Percentiles rank a stretch among this genome's conserved stretches.
These are phyloP conservation scores for Dichomitus squalens DNA, from an alignment of 1,284 basidiomycete genomes.

Conservation along the genomic window DNA sequence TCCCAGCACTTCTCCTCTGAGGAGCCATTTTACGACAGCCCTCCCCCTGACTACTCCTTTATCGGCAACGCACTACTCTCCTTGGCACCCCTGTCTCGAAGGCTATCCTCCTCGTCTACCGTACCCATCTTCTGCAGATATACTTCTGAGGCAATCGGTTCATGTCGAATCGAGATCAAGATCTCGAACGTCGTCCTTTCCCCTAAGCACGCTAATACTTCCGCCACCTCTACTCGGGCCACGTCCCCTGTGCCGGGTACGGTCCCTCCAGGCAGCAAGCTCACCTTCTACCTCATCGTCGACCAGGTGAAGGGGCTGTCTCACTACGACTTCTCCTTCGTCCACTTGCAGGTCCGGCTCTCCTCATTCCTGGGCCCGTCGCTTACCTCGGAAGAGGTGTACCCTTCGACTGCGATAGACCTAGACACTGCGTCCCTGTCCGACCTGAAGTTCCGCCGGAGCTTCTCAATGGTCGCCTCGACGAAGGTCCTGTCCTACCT, in stretches of 20 bases:
- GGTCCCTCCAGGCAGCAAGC: conserved; percentile 72
- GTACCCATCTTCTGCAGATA: conserved; percentile 92
- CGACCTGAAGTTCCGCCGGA: conserved; percentile 79
- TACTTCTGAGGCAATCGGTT: conserved; percentile 91
- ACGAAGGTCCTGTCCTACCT: conserved; percentile 76
- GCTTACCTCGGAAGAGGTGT: conserved; percentile 78
- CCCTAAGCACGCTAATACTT: conserved; percentile 60
- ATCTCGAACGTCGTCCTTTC: conserved; percentile 70
- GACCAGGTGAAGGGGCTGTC: conserved; percentile 88
- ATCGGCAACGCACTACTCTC: conserved; percentile 88
- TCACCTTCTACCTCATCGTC: conserved; percentile 81
- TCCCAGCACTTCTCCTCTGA: conserved; percentile 92
- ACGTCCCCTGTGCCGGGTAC: conserved; percentile 68
- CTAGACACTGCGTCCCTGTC: conserved; percentile 73
- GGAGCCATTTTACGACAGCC: conserved; percentile 89
- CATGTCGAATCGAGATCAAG: conserved; percentile 84
- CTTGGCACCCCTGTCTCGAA: conserved; percentile 78
- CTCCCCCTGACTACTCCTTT: conserved; percentile 87
- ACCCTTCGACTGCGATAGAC: conserved; percentile 75
- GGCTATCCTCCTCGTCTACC: conserved; percentile 72
- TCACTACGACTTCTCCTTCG: conserved; percentile 80
- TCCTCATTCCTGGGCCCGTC: conserved; percentile 79
- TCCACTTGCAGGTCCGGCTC: conserved; percentile 84
- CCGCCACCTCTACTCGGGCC: conserved; percentile 65
- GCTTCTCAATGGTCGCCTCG: conserved; percentile 77